Evolutionary conservation across 176 grass and related monocot genomes (phyloP).

Genomic region (Carex parvula): DNA sequence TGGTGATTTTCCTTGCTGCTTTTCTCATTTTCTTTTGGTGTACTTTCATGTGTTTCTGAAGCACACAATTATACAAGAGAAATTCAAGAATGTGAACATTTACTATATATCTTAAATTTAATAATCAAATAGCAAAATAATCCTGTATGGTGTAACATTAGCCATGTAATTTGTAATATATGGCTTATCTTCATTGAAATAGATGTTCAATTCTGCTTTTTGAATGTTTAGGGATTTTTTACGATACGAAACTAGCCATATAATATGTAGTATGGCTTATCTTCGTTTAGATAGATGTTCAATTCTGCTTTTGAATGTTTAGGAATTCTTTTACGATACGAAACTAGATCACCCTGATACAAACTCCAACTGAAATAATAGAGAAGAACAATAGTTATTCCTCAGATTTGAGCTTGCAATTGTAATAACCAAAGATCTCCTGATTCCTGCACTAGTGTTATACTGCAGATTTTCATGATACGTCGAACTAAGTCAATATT

Average conservation of each 20-base stretch:
- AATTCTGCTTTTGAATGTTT: background rate
- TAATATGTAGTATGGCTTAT: background rate
- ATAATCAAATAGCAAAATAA: background rate
- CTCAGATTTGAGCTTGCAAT: background rate
- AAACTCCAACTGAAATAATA: background rate
- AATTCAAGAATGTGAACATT: background rate
- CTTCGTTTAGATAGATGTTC: background rate
- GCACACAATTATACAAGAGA: background rate
- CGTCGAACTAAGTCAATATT: background rate
- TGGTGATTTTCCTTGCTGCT: background rate
- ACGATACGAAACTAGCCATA: background rate
- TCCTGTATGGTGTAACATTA: background rate
- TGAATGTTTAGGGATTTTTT: background rate
- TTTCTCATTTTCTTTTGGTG: background rate
- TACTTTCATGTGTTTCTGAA: background rate
- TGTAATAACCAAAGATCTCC: background rate
- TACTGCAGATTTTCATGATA: background rate
- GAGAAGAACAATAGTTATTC: background rate
- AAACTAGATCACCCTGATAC: background rate
- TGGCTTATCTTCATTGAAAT: background rate
- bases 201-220: background rate
- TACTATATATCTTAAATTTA: background rate
- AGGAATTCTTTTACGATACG: background rate
- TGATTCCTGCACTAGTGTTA: background rate
- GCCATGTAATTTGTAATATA: background rate